Evolutionary conservation across 208 protist species (phyloP), one percentile per base, ranked within the genome.

Genomic region (Herpetomonas samuelpessoai): DNA sequence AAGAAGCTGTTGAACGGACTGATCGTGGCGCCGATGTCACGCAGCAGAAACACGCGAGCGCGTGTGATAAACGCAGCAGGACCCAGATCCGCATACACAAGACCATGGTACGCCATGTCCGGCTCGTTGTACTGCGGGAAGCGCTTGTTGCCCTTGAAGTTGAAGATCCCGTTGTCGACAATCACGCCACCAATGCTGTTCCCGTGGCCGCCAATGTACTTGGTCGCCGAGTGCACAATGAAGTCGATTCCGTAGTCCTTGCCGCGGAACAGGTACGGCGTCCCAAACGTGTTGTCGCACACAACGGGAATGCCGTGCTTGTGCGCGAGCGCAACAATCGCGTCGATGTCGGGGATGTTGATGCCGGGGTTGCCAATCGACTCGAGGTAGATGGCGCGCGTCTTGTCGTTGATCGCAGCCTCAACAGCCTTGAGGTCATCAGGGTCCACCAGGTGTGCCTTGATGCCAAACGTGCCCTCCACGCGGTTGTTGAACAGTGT

Each of bases 201-300:
- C 16, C 53, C 53, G 53, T 58, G 53, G 7, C 53, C 53, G 27
- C 53, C 53, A 44, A 96, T 74, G 48, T 88, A 97, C 73, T 97
- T 97, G 44, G 86, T 97, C 12, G 83, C 71, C 3, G 79, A 91
- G 68, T 97, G 90, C 19, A 96, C 48, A 9, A 91, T 86, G 26
- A 97, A 70, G 53, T 97, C 92, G 28, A 82, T 88, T 52, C 93
- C 93, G 14, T 92, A 58, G 38, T 78, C 57, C 3, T 95, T 63
- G 41, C 88, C 84, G 18, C 67, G 55, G 56, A 88, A 79, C 69
- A 94, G 88, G 66, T 89, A 87, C 30, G 92, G 82, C 19, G 90
- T 87, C 63, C 28, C 53, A 12, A 58, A 26, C 19, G 41, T 47
- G 39, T 61, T 61, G 21, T 47, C 56, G 16, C 29, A 31, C 19